Base-by-base conservation (phyloP, 306 rosid genomes). In the Spatholobus suberectus region DNA sequence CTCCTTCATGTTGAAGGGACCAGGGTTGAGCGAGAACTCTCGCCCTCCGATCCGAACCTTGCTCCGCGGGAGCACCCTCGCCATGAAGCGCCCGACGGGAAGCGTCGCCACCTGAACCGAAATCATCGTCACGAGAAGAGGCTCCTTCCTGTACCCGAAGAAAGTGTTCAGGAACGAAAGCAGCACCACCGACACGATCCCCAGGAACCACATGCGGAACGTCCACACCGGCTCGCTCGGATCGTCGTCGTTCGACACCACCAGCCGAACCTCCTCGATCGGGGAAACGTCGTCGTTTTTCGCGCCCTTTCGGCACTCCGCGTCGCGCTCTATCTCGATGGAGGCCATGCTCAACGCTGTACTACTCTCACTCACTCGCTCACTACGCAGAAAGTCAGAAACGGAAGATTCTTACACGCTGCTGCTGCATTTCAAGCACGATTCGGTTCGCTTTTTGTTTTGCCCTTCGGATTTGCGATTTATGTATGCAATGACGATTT, bases 1-100 rank as follows among this genome's bases (percentile, higher is more conserved):
- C 76, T 94, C 98, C 79, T 92, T 94, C 78, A 88, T 83, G 88
- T 90, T 92, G 46, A 92, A 94, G 2, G 97, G 97, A 4, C 91
- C 92, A 1, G 97, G 92, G 32, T 92, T 92, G 4, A 92, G 77
- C 3, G 97, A 89, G 32, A 87, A 86, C 14, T 14, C 34, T 1
- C 57, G 54, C 23, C 68, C 37, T 1, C 89, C 85, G 4, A 85
- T 10, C 89, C 89, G 61, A 46, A 85, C 70, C 85, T 71, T 81
- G 4, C 11, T 81, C 0, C 17, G 51, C 0, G 95, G 94, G 0
- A 94, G 89, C 14, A 73, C 87, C 2, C 34, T 17, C 0, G 90
- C 95, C 92, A 94, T 84, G 92, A 94, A 84, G 12, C 84, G 77
- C 0, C 95, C 95, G 21, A 86, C 37, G 0, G 95, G 98, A 40